Evolutionary conservation across 1,139 yeast species (phyloP).

Genomic region (Candida glucosophila): DNA sequence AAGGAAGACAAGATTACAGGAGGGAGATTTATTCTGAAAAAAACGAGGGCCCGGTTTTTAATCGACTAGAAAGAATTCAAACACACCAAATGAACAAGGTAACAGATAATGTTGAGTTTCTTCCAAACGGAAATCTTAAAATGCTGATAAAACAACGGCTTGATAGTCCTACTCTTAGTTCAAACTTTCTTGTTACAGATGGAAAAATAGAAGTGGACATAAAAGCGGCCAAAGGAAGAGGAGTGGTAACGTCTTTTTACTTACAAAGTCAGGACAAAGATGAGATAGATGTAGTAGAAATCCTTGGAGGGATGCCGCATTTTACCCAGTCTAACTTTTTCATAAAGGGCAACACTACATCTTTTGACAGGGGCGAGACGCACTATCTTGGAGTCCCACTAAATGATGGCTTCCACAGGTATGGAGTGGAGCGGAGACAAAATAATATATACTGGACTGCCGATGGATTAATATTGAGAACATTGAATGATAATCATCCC

Average conservation of each 20-base stretch:
- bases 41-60: no score
- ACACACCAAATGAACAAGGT: no score
- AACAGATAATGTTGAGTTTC: no score
- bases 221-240: constrained; percentile 67
- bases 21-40: no score
- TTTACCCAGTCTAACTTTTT: constrained; percentile 78
- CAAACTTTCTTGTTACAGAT: constrained; percentile 78
- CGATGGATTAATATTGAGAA: constrained; percentile 55
- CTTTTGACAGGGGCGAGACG: constrained; percentile 74
- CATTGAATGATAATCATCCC: constrained; percentile 40
- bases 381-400: constrained; percentile 49
- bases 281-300: constrained; percentile 80
- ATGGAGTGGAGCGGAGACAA: constrained; percentile 76
- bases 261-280: constrained; percentile 81
- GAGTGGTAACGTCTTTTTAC: constrained; percentile 72
- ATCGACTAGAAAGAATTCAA: no score
- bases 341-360: constrained; percentile 66
- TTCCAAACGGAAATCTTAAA: no score
- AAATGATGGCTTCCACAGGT: constrained; percentile 51
- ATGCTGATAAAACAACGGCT: constrained; percentile 51
- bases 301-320: constrained; percentile 68
- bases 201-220: constrained; percentile 70
- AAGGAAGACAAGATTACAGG: no score
- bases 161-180: constrained; percentile 69
- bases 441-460: constrained; percentile 52